Conservation (phyloP, 2,329 filamentous ascomycete species). For the Chaetomiaceae sp. region DNA sequence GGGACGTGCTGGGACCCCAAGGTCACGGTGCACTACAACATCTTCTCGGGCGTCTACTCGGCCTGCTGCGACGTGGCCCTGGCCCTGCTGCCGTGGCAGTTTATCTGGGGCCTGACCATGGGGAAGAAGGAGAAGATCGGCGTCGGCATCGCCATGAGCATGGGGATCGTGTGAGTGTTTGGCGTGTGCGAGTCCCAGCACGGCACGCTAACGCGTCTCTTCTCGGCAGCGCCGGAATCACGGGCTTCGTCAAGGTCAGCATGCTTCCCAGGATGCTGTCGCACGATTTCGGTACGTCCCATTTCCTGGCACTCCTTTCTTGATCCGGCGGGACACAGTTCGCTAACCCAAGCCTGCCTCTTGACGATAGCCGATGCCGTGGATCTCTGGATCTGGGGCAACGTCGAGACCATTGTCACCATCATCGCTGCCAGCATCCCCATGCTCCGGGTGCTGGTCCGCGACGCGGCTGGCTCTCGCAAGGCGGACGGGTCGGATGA, state of each 20-base stretch:
- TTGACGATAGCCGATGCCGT: too few species aligned
- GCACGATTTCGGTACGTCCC: too few species aligned
- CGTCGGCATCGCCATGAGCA: slow-evolving; percentile 29
- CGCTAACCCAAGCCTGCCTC: too few species aligned
- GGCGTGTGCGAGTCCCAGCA: too few species aligned
- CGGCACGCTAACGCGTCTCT: not conserved
- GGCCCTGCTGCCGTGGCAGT: slow-evolving; percentile 26
- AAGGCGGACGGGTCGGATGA: not conserved
- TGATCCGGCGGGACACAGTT: too few species aligned
- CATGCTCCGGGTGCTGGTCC: slow-evolving; percentile 4
- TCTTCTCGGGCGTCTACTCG: slow-evolving; percentile 12
- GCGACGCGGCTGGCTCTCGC: not conserved
- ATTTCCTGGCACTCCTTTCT: too few species aligned
- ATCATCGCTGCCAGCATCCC: slow-evolving; percentile 20
- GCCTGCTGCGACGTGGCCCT: slow-evolving; percentile 8
- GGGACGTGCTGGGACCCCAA: slow-evolving; percentile 23
- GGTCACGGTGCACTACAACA: slow-evolving; percentile 20
- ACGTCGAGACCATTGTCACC: slow-evolving; percentile 13
- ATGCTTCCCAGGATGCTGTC: too few species aligned
- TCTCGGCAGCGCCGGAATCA: slow-evolving; percentile 6
- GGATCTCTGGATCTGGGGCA: slow-evolving; percentile 10
- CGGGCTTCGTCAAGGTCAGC: slow-evolving; percentile 11
- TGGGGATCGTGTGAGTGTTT: slow-evolving; percentile 28
- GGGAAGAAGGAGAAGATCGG: slow-evolving; percentile 27
- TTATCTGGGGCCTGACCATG: slow-evolving; percentile 28